phyloP scores from a whole-genome alignment of 2,329 filamentous ascomycete species.

The Phialocephala sp. region DNA sequence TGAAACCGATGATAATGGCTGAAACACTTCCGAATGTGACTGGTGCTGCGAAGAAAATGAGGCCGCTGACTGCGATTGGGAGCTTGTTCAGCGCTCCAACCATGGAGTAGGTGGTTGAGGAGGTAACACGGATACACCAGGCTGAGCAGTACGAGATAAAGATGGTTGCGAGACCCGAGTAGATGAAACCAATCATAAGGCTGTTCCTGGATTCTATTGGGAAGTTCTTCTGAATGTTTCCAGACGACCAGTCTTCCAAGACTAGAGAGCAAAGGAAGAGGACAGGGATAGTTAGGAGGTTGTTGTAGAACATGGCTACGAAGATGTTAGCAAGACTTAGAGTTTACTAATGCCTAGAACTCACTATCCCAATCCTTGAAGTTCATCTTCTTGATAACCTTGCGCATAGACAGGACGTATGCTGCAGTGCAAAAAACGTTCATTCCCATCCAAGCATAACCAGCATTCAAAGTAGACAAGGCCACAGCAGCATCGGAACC shows the following conservation, averaged over 20 bases:
- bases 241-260: conserved; percentile 88
- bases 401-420: conserved; percentile 92
- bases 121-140: conserved; percentile 97
- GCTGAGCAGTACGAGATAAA: conserved; percentile 99
- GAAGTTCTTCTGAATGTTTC: conserved; percentile 88
- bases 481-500: conserved; percentile 68
- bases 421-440: conserved; percentile 95
- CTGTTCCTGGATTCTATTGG: conserved; percentile 78
- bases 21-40: conserved; percentile 91
- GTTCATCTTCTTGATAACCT: conserved; percentile 99
- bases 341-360: conserved; percentile 47
- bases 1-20: conserved; percentile 88
- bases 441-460: conserved; percentile 97
- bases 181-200: conserved; percentile 86
- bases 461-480: conserved; percentile 88
- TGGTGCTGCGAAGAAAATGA: conserved; percentile 94
- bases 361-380: conserved; percentile 99
- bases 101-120: conserved; percentile 98
- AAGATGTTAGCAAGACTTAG: conserved; percentile 42
- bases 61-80: conserved; percentile 87
- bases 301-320: conserved; percentile 99
- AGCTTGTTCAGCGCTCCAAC: conserved; percentile 98
- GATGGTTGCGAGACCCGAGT: conserved; percentile 90
- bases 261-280: conserved; percentile 82
- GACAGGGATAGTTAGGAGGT: conserved; percentile 93